Conservation (phyloP, 257 asterid species). For the Solanum corneliomulleri region DNA sequence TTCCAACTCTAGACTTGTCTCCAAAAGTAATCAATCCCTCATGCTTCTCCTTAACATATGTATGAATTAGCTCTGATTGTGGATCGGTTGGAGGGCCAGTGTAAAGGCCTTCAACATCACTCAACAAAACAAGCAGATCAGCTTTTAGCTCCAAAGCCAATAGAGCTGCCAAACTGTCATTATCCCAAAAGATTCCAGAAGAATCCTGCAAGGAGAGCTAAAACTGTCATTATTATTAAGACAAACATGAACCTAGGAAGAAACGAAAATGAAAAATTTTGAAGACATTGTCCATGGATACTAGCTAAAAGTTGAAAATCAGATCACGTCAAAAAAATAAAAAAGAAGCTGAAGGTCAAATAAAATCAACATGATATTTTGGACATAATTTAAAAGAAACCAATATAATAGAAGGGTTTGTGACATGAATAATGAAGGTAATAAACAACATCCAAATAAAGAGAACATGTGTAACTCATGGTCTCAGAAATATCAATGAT, state of each 20-base stretch:
- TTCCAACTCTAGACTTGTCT: slow-evolving; percentile 82
- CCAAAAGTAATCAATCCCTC: slow-evolving; percentile 58
- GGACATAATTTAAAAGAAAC: not conserved
- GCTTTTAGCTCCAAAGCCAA: slow-evolving; percentile 74
- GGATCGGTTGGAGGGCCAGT: slow-evolving; percentile 83
- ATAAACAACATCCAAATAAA: not conserved
- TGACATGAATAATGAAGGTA: not conserved
- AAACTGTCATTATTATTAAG: not conserved
- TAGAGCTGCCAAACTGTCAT: slow-evolving; percentile 73
- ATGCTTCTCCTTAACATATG: slow-evolving; percentile 52
- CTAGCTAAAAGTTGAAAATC: not conserved
- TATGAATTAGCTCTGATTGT: slow-evolving; percentile 50
- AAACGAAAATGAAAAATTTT: not conserved
- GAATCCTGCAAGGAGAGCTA: slow-evolving; percentile 38
- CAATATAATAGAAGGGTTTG: not conserved
- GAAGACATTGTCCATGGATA: not conserved
- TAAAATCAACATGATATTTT: not conserved
- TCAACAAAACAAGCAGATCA: slow-evolving; percentile 66
- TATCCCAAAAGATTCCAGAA: slow-evolving; percentile 83
- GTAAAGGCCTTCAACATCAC: slow-evolving; percentile 83
- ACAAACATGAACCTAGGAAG: not conserved
- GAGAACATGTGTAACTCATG: not conserved
- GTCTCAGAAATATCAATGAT: not conserved
- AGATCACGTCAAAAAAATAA: not conserved
- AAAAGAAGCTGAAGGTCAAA: not conserved